Conservation (phyloP, 208 protist genomes). For the Tritrichomonas foetus region DNA sequence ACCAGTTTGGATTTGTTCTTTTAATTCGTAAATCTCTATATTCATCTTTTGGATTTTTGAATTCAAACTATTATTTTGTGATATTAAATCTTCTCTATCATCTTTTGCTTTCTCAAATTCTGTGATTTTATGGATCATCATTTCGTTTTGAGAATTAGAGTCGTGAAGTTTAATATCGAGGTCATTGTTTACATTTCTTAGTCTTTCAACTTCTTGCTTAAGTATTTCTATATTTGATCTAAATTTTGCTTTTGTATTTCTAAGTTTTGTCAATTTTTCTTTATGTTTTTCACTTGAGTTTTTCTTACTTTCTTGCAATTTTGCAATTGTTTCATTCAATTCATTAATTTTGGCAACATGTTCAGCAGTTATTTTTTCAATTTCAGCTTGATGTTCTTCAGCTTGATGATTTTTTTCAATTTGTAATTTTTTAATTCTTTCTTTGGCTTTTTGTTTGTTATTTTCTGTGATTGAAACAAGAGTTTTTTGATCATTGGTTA, state of each 20-base stretch:
- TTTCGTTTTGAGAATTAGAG: not conserved
- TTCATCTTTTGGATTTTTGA: not conserved
- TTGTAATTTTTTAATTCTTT: not conserved
- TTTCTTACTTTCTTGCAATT: not conserved
- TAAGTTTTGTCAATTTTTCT: not conserved
- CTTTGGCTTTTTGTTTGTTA: not conserved
- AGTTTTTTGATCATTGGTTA: not conserved
- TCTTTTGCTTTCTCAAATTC: not conserved
- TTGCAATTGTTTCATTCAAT: not conserved
- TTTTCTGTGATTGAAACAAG: not conserved
- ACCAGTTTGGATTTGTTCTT: too few species aligned
- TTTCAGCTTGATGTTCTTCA: not conserved
- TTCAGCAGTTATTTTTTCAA: not conserved
- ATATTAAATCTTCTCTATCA: too few species aligned
- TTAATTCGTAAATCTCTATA: not conserved
- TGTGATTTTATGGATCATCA: not conserved
- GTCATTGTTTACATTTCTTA: not conserved
- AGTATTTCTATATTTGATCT: not conserved
- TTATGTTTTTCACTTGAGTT: not conserved
- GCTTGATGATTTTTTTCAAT: not conserved
- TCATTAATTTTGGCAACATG: too few species aligned
- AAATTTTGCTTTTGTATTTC: not conserved
- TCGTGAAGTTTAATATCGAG: not conserved
- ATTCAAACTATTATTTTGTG: not conserved
- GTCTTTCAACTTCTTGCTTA: not conserved